A percentile compares a stretch with the other conserved stretches of the same genome.
Conservation (phyloP, 768 basidiomycete species). For the Trametes villosa region DNA sequence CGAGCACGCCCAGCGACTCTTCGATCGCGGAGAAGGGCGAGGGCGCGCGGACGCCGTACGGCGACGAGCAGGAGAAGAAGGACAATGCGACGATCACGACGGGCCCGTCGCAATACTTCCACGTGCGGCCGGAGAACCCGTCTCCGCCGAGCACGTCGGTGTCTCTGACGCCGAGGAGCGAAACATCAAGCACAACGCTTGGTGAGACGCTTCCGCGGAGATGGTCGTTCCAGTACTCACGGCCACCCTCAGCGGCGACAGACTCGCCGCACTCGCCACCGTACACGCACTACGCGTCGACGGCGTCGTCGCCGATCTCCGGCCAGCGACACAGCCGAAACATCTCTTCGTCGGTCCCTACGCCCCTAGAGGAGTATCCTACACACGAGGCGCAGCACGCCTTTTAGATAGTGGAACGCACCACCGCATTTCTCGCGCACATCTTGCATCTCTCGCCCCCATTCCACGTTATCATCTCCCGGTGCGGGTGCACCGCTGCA, state of each 20-base stretch:
- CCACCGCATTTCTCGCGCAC: too few relatives aligned
- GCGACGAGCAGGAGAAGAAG: conserved; percentile 23
- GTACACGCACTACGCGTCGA: conserved; percentile 17
- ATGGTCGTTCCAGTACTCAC: conserved; percentile 37
- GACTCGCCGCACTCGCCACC: conserved; percentile 22
- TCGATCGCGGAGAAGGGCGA: conserved; percentile 27
- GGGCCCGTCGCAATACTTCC: conserved; percentile 24
- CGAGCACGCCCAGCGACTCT: conserved; percentile 25
- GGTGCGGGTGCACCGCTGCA: conserved; percentile 9
- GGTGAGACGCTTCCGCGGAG: conserved; percentile 34
- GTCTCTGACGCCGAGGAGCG: conserved; percentile 24
- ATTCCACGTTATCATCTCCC: conserved; percentile 1
- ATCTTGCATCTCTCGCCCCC: neutral
- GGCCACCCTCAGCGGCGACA: conserved; percentile 32
- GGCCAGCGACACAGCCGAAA: conserved; percentile 27
- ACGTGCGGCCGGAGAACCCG: conserved; percentile 31
- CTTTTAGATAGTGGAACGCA: conserved; percentile 1
- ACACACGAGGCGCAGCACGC: conserved; percentile 10
- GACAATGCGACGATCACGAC: conserved; percentile 20
- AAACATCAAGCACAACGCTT: conserved; percentile 30
- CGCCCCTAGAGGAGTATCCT: conserved; percentile 26
- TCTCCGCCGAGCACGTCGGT: conserved; percentile 28
- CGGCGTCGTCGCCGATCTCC: conserved; percentile 19
- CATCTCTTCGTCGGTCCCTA: conserved; percentile 24
- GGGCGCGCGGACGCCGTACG: neutral